These are phyloP conservation scores for Dichotomopilus funicola DNA, from an alignment of 2,329 filamentous ascomycete species.

Conservation along the genomic window DNA sequence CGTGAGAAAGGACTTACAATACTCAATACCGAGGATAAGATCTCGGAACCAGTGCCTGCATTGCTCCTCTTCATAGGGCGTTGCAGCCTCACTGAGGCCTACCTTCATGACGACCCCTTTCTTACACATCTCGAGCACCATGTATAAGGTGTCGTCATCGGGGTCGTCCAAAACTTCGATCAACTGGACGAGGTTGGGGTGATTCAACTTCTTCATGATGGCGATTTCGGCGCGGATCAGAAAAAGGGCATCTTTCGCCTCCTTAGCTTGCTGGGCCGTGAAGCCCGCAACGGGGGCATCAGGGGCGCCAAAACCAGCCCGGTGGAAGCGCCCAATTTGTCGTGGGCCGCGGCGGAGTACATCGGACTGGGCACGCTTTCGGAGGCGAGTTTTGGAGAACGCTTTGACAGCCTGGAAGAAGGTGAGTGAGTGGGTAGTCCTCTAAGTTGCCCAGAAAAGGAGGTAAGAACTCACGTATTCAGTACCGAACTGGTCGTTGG, in stretches of 20 bases:
- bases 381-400: conserved; percentile 86
- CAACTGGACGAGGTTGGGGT: conserved; percentile 85
- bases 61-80: conserved; percentile 73
- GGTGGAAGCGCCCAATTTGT: conserved; percentile 15
- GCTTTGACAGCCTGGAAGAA: conserved; percentile 78
- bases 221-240: conserved; percentile 94
- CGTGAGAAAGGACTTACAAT: conserved; percentile 52
- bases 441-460: neutral
- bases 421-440: conserved; percentile 1
- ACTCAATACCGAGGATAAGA: conserved; percentile 90
- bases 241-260: conserved; percentile 66
- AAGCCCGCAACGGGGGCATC: conserved; percentile 22
- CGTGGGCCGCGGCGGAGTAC: conserved; percentile 48
- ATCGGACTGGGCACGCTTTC: conserved; percentile 85
- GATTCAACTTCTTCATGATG: conserved; percentile 98
- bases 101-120: conserved; percentile 98
- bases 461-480: conserved; percentile 68
- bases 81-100: conserved; percentile 72
- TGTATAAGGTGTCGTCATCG: conserved; percentile 91
- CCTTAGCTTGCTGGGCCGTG: conserved; percentile 43
- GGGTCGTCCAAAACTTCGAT: conserved; percentile 95
- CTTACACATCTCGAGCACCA: conserved; percentile 99
- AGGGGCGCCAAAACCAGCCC: conserved; percentile 24
- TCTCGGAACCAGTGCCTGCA: conserved; percentile 93
- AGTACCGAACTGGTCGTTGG: conserved; percentile 79